phyloP scores from a whole-genome alignment of 169 alveolate species.

The Eimeria zaria region DNA sequence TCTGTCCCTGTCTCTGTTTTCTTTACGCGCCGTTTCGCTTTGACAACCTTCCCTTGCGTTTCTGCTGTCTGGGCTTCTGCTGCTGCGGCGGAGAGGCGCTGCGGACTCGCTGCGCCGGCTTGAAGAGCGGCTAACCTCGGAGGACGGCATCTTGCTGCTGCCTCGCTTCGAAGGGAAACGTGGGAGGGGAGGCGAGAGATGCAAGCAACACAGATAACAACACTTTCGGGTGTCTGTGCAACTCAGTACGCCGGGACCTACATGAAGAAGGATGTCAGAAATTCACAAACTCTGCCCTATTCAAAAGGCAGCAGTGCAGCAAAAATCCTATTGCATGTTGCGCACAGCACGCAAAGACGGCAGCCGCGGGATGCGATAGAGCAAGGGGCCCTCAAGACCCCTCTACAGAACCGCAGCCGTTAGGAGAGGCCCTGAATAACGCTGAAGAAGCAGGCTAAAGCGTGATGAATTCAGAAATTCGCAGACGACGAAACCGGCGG shows the following conservation, averaged over 20 bases:
- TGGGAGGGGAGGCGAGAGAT: neutral
- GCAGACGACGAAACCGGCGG: neutral
- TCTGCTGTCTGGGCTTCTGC: conserved; percentile 53
- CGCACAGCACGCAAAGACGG: neutral
- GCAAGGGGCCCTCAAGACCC: neutral
- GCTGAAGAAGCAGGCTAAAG: neutral
- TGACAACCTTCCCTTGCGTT: neutral
- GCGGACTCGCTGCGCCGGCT: conserved; percentile 47
- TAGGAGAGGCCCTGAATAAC: neutral
- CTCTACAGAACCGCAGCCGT: neutral
- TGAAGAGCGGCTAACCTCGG: conserved; percentile 52
- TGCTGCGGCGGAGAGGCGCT: conserved; percentile 42
- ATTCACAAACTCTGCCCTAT: neutral
- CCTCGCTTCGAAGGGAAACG: neutral
- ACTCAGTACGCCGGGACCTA: conserved; percentile 11
- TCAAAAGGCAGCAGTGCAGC: neutral
- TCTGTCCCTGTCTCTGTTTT: conserved; percentile 8
- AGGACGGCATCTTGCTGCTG: conserved; percentile 51
- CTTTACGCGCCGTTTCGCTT: neutral
- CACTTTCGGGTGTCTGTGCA: neutral
- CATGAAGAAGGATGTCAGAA: neutral
- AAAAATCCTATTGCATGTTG: neutral
- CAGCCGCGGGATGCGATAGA: neutral
- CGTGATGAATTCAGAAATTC: neutral
- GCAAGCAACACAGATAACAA: neutral